phyloP scores from a whole-genome alignment of 2,329 filamentous ascomycete genomes.

The Atkinsonella texensis region DNA sequence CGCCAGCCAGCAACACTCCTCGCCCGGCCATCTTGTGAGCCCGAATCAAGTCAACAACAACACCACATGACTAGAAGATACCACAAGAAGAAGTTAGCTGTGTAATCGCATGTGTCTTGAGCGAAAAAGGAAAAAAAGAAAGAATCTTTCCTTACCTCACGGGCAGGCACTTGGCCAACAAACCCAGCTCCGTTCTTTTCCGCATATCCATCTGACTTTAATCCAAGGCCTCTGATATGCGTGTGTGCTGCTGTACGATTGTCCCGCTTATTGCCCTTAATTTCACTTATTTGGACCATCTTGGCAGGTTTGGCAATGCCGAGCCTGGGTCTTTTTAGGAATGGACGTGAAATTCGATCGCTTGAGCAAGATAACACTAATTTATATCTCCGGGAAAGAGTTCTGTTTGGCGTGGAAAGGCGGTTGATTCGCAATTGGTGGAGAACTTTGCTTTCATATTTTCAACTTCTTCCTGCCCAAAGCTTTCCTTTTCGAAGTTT shows the following conservation, averaged over 20 bases:
- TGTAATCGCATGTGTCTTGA: constrained; percentile 10
- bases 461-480: not conserved
- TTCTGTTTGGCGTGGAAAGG: not conserved
- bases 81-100: not conserved
- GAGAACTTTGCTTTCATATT: not conserved
- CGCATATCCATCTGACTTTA: constrained; percentile 75
- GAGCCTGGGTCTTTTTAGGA: not conserved
- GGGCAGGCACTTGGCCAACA: constrained; percentile 74
- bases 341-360: not conserved
- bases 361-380: not conserved
- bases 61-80: constrained; percentile 65
- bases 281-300: constrained; percentile 88
- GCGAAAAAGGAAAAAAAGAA: not conserved
- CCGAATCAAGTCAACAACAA: constrained; percentile 91
- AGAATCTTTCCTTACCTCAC: constrained; percentile 53
- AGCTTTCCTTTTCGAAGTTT: not conserved
- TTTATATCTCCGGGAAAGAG: not conserved
- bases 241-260: constrained; percentile 94
- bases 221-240: constrained; percentile 89
- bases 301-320: constrained; percentile 21
- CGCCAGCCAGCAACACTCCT: constrained; percentile 84
- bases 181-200: constrained; percentile 74
- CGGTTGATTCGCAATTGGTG: not conserved
- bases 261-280: constrained; percentile 88
- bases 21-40: constrained; percentile 96